Evolutionary conservation across 257 asterid species (phyloP).

Genomic region (Leptodermis oblonga): DNA sequence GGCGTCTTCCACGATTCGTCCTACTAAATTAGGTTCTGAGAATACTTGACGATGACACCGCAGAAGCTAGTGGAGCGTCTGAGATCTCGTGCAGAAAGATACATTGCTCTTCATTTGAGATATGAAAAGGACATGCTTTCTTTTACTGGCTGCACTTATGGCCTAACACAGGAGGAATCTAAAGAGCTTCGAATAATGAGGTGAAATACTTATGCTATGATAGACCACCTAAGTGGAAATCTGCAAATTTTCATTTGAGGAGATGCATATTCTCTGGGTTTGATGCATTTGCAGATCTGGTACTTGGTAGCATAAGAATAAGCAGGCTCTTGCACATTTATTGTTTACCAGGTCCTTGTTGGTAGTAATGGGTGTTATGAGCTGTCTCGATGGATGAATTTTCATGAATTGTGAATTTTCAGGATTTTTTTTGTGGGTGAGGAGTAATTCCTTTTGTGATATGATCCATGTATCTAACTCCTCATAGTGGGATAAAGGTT

Average conservation of each 20-base stretch:
- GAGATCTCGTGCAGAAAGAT: conserved; percentile 63
- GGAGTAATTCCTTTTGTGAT: neutral
- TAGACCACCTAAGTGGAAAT: neutral
- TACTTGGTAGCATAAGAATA: neutral
- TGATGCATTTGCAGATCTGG: neutral
- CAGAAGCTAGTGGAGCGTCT: conserved; percentile 96
- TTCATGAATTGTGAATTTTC: neutral
- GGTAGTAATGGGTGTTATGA: neutral
- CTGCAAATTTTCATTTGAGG: neutral
- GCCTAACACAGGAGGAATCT: conserved; percentile 75
- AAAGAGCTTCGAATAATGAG: conserved; percentile 85
- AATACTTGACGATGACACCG: conserved; percentile 76
- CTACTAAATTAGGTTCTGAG: conserved; percentile 73
- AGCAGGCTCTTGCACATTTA: neutral
- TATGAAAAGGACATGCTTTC: conserved; percentile 97
- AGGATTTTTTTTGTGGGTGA: neutral
- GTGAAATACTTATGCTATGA: conserved; percentile 30
- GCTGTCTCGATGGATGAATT: neutral
- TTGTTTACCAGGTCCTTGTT: neutral
- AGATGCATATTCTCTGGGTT: neutral
- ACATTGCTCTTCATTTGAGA: conserved; percentile 86
- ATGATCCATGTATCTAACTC: too few species aligned
- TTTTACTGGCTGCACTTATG: conserved; percentile 92
- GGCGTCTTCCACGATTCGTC: conserved; percentile 59
- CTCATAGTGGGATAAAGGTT: too few species aligned